Conservation (phyloP, 805 yeast genomes). For the Wickerhamiella qilinensis region DNA sequence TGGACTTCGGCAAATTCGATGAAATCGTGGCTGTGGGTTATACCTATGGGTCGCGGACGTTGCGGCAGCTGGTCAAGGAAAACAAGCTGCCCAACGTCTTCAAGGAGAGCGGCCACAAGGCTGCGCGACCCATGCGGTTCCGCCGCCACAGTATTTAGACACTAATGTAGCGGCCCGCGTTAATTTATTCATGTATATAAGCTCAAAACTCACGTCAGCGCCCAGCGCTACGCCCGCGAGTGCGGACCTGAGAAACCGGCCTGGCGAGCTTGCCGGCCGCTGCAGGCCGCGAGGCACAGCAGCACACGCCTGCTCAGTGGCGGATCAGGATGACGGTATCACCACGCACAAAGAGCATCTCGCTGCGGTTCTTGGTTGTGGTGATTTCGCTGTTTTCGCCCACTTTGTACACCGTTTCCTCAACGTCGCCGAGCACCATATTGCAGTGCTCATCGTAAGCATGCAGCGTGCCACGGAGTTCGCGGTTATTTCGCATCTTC, state of each 20-base stretch:
- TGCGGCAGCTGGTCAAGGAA: conserved; percentile 35
- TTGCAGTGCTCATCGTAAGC: conserved; percentile 96
- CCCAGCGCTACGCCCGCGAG: too few species aligned
- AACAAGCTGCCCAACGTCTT: conserved; percentile 49
- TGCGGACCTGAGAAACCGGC: too few species aligned
- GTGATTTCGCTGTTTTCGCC: conserved; percentile 30
- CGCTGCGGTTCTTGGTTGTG: conserved; percentile 42
- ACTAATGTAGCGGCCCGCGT: too few species aligned
- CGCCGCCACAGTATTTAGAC: conserved; percentile 11
- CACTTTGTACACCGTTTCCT: conserved; percentile 56
- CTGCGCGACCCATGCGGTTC: conserved; percentile 8
- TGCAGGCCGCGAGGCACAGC: too few species aligned
- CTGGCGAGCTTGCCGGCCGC: too few species aligned
- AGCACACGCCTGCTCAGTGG: too few species aligned
- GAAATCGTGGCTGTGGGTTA: conserved; percentile 75
- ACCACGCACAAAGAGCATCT: conserved; percentile 94
- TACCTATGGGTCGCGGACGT: conserved; percentile 45
- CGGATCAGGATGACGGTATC: conserved; percentile 83
- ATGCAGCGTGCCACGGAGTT: conserved; percentile 75
- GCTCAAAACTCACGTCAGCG: too few species aligned
- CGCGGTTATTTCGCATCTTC: conserved; percentile 87
- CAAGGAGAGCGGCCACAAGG: conserved; percentile 26
- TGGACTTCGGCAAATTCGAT: conserved; percentile 83
- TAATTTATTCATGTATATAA: too few species aligned
- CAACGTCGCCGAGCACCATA: conserved; percentile 84